Conservation (phyloP, 176 grass and related monocot species). For the Aegilops bicornis region DNA sequence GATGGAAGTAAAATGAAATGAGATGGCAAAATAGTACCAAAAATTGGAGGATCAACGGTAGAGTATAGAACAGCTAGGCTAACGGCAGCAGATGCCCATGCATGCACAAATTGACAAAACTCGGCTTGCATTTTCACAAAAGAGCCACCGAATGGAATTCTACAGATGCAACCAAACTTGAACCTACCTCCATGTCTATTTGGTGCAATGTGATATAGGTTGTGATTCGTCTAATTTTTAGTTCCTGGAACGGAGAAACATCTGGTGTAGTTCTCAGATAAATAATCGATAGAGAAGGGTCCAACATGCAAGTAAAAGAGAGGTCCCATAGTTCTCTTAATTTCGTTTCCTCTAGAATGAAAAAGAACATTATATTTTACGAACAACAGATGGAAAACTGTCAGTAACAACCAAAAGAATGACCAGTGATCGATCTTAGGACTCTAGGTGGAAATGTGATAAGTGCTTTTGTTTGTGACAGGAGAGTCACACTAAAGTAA, state of each 20-base stretch:
- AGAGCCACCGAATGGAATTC: constrained; percentile 10
- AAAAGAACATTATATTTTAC: background rate
- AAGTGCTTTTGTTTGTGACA: background rate
- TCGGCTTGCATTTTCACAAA: background rate
- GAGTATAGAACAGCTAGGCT: background rate
- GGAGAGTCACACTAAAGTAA: background rate
- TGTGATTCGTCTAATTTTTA: constrained; percentile 1
- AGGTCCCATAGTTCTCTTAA: background rate
- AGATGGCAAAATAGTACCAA: background rate
- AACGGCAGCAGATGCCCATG: background rate
- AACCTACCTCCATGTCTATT: background rate
- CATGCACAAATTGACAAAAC: background rate
- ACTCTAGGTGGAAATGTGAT: background rate
- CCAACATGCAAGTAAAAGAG: background rate
- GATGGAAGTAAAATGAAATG: background rate
- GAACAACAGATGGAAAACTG: background rate
- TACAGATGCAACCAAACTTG: background rate
- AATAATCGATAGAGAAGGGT: background rate
- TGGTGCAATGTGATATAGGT: background rate
- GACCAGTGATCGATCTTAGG: background rate
- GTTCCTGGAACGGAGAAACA: background rate
- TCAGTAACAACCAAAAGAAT: constrained; percentile 15
- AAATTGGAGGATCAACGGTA: background rate
- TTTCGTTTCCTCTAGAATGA: background rate
- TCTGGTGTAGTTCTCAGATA: background rate